These are phyloP conservation scores for Leccinum olivaceopallidum DNA, from an alignment of 768 basidiomycete genomes.

Conservation along the genomic window DNA sequence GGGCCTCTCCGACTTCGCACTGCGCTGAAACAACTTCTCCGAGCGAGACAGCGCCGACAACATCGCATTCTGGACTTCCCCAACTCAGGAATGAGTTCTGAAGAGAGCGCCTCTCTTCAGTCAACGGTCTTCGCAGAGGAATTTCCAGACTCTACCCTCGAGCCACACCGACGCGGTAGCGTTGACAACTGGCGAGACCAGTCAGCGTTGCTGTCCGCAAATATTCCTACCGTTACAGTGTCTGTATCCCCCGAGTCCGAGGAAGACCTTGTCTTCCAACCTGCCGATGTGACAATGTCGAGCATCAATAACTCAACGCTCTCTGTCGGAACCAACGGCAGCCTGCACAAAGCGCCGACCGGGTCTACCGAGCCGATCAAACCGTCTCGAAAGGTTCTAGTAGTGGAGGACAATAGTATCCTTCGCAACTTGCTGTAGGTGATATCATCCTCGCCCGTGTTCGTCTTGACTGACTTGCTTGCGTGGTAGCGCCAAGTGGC, in stretches of 20 bases:
- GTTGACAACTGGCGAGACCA: conserved; percentile 31
- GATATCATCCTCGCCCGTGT: conserved; percentile 1
- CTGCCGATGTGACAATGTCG: conserved; percentile 9
- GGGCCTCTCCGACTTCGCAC: conserved; percentile 75
- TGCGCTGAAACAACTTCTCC: conserved; percentile 52
- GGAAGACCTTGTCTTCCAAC: conserved; percentile 30
- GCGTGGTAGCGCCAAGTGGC: conserved; percentile 56
- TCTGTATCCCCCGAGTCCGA: conserved; percentile 27
- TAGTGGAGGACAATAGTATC: conserved; percentile 90
- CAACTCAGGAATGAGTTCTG: conserved; percentile 20
- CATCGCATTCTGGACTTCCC: conserved; percentile 24
- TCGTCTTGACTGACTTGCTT: conserved; percentile 12
- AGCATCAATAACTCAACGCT: conserved; percentile 44
- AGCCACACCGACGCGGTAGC: conserved; percentile 35
- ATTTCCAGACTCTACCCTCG: conserved; percentile 10
- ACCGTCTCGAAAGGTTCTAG: conserved; percentile 61
- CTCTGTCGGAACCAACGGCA: conserved; percentile 59
- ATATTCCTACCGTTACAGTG: conserved; percentile 12
- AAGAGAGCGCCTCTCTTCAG: conserved; percentile 30
- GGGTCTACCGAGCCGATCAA: conserved; percentile 48
- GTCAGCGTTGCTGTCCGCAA: conserved; percentile 7
- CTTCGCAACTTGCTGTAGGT: conserved; percentile 80
- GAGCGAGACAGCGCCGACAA: conserved; percentile 33
- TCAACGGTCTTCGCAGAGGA: conserved; percentile 32
- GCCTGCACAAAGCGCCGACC: conserved; percentile 67